Base-by-base conservation (phyloP, 2,329 filamentous ascomycete species). In the Colletotrichum camelliae region DNA sequence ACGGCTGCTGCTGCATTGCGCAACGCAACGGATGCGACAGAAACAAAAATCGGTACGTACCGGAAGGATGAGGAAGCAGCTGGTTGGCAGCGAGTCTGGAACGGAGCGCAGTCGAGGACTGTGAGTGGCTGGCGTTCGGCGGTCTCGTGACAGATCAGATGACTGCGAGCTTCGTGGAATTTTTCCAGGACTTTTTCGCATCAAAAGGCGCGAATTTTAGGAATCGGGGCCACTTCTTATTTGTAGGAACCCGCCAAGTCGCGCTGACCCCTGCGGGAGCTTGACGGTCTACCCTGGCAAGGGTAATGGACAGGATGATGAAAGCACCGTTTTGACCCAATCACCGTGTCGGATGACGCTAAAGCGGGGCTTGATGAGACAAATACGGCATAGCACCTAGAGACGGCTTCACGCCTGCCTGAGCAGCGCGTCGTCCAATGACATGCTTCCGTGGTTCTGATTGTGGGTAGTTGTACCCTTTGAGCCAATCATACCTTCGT, bases 171-270 rank as follows among this genome's bases (percentile, higher is more conserved):
- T 76, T 75, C 77, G 76, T 74, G 72, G 72, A 67, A 68, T 55
- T 68, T 69, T 55, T 68, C 68, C 68, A 76, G 74, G 74, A 76
- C 74, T 76, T 76, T 76, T 67, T 37, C 55, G 72, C 66, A 75
- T 71, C 37, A 75, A 74, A 72, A 77, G 55, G 61, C 83, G 81
- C 83, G 81, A 84, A 82, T 81, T 81, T 82, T 79, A 81, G 81
- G 81, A 80, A 81, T 83, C 81, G 84, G 84, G 84, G 83, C 82
- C 80, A 80, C 82, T 83, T 85, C 82, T 84, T 86, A 86, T 86
- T 86, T 86, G 85, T 86, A 86, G 82, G 81, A 84, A 81, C 82
- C 81, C 60, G 72, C 67, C 74, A 75, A 71, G 71, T 76, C 61
- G 74, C 66, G 74, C 52, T 75, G 61, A 62, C 66, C 74, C 72